Percentiles rank a stretch among this genome's conserved stretches.
These are phyloP conservation scores for Saccharomycopsis sp. DNA, from an alignment of 805 yeast species.

Conservation along the genomic window DNA sequence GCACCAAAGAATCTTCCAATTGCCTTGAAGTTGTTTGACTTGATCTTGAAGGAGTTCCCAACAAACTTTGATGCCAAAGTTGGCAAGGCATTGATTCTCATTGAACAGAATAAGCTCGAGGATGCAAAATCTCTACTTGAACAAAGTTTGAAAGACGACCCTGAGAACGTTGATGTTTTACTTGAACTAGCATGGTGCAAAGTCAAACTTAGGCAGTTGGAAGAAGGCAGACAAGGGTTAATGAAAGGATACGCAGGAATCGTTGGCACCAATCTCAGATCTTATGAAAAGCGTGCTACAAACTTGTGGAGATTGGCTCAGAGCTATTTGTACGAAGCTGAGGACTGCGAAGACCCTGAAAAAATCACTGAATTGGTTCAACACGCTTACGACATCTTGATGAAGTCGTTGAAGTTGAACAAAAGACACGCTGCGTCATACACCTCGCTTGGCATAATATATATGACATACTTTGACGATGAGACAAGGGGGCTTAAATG, in stretches of 20 bases:
- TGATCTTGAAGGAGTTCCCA: conserved; percentile 40
- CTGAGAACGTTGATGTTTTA: conserved; percentile 50
- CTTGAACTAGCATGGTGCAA: conserved; percentile 76
- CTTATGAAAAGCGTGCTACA: conserved; percentile 49
- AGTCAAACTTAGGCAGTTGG: conserved; percentile 42
- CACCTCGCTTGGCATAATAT: conserved; percentile 73
- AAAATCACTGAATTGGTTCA: conserved; percentile 28
- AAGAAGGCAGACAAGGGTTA: conserved; percentile 45
- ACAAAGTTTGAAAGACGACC: conserved; percentile 39
- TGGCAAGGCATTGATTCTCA: conserved; percentile 73
- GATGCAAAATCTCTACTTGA: conserved; percentile 48
- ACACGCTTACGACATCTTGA: conserved; percentile 47
- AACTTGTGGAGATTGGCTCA: conserved; percentile 69
- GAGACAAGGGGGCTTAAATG: conserved; percentile 69
- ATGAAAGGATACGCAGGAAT: conserved; percentile 34
- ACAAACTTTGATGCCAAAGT: conserved; percentile 53
- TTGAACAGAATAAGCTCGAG: conserved; percentile 50
- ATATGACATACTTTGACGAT: conserved; percentile 50
- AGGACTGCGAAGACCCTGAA: conserved; percentile 23
- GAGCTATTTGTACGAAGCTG: conserved; percentile 37
- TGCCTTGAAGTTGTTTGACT: conserved; percentile 65
- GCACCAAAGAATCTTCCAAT: conserved; percentile 80
- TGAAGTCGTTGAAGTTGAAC: conserved; percentile 53
- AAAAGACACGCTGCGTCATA: conserved; percentile 70
- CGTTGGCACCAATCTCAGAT: conserved; percentile 42